Percentiles rank a stretch among this genome's conserved stretches.
Evolutionary conservation across 768 basidiomycete genomes (phyloP).

Genomic region (Candolleomyces aberdarensis): DNA sequence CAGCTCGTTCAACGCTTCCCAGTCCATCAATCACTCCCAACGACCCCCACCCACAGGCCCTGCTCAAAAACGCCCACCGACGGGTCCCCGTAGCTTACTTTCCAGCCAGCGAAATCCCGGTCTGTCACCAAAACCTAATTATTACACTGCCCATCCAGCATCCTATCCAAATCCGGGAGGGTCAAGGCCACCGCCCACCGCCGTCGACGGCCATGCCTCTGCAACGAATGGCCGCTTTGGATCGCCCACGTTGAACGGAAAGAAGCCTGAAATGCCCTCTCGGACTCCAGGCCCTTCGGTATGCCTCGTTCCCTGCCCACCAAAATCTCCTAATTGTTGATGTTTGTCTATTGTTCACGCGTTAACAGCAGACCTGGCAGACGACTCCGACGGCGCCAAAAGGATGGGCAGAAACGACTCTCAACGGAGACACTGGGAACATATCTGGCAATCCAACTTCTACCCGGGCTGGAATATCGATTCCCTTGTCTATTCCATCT

Average conservation of each 20-base stretch:
- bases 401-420: slow-evolving; percentile 20
- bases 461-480: slow-evolving; percentile 22
- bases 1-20: slow-evolving; percentile 7
- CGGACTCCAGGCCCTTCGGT: slow-evolving; percentile 19
- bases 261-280: slow-evolving; percentile 24
- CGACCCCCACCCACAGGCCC: slow-evolving; percentile 13
- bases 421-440: slow-evolving; percentile 14
- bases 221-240: slow-evolving; percentile 24
- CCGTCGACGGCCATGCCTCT: slow-evolving; percentile 21
- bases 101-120: slow-evolving; percentile 28
- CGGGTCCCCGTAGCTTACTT: slow-evolving; percentile 60
- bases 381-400: slow-evolving; percentile 23
- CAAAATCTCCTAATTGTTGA: slow-evolving; percentile 12
- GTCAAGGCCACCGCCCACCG: slow-evolving; percentile 18
- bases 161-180: slow-evolving; percentile 7
- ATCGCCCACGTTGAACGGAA: slow-evolving; percentile 37
- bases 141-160: slow-evolving; percentile 26
- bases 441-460: slow-evolving; percentile 14
- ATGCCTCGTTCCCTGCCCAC: slow-evolving; percentile 5
- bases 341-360: slow-evolving; percentile 17
- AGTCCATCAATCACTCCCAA: slow-evolving; percentile 27
- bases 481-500: slow-evolving; percentile 17
- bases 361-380: slow-evolving; percentile 25
- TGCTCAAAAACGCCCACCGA: slow-evolving; percentile 45
- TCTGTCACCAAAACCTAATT: slow-evolving; percentile 37